These are phyloP conservation scores for Taiozyma onychis DNA, from an alignment of 1,139 yeast genomes.

Conservation along the genomic window DNA sequence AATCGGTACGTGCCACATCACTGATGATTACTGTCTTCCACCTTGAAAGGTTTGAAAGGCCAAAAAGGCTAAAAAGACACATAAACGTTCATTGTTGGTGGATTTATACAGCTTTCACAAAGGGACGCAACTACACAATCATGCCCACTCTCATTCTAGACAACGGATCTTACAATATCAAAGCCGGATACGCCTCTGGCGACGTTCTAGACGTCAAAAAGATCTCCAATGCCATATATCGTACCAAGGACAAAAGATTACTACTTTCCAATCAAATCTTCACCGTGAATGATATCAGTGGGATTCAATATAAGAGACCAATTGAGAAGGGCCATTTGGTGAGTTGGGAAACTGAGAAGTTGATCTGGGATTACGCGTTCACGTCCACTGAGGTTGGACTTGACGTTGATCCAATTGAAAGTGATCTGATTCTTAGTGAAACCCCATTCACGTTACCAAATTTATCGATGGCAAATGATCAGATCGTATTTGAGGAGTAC, in stretches of 20 bases:
- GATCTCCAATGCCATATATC: slow-evolving; percentile 65
- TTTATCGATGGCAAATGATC: slow-evolving; percentile 81
- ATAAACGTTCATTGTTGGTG: not conserved
- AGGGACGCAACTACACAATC: not conserved
- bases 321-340: slow-evolving; percentile 82
- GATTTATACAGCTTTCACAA: no score
- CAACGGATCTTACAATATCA: slow-evolving; percentile 83
- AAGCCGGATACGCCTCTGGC: slow-evolving; percentile 56
- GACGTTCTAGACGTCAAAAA: slow-evolving; percentile 35
- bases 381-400: slow-evolving; percentile 28
- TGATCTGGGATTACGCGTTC: slow-evolving; percentile 87
- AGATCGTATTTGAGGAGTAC: slow-evolving; percentile 90
- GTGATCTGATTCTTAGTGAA: slow-evolving; percentile 41
- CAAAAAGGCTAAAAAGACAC: no score
- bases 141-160: slow-evolving; percentile 49
- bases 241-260: slow-evolving; percentile 70
- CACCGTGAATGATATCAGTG: slow-evolving; percentile 67
- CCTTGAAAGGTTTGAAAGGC: no score
- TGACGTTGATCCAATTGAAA: slow-evolving; percentile 29
- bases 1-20: not conserved
- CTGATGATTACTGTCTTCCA: no score
- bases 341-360: slow-evolving; percentile 89
- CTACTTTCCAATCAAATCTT: slow-evolving; percentile 69
- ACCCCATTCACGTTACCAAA: slow-evolving; percentile 81
- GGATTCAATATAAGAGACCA: slow-evolving; percentile 73